A percentile compares a stretch with the other conserved stretches of the same genome.
Conservation (phyloP, 306 rosid species). For the Mucuna pruriens region DNA sequence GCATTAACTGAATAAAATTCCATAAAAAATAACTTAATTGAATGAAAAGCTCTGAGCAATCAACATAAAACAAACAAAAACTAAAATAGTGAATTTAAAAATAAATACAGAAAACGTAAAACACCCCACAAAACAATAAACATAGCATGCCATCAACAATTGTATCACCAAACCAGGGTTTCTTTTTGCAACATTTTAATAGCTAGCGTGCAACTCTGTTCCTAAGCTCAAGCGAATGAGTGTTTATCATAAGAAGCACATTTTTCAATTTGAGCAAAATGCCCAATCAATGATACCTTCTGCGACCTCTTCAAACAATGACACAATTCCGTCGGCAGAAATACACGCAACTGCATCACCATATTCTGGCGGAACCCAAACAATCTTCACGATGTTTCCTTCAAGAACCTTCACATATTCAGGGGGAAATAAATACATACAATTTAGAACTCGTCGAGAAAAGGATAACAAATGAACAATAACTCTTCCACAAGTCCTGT, state of each 20-base stretch:
- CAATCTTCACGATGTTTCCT: constrained; percentile 62
- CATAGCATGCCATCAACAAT: constrained; percentile 11
- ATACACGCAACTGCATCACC: constrained; percentile 91
- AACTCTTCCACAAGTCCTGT: background rate
- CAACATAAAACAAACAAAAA: background rate
- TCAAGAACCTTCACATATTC: constrained; percentile 56
- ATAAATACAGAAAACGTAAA: background rate
- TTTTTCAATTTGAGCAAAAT: constrained; percentile 14
- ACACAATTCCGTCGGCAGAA: constrained; percentile 64
- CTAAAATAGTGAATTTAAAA: background rate
- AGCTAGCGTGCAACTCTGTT: background rate
- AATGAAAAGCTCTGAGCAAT: background rate
- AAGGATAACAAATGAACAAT: background rate
- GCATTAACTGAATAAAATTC: background rate
- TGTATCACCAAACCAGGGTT: background rate
- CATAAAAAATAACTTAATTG: background rate
- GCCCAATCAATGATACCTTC: constrained; percentile 58
- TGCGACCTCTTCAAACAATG: constrained; percentile 76
- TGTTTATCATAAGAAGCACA: background rate
- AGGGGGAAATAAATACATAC: background rate
- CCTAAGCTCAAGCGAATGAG: background rate
- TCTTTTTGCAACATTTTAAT: background rate
- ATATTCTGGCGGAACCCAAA: constrained; percentile 84
- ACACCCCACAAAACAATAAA: background rate
- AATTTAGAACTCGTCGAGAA: constrained; percentile 1